A percentile compares a stretch with the other conserved stretches of the same genome.
Conservation (phyloP, 192 early-diverging fungal species). For the Powellomyces hirtus region DNA sequence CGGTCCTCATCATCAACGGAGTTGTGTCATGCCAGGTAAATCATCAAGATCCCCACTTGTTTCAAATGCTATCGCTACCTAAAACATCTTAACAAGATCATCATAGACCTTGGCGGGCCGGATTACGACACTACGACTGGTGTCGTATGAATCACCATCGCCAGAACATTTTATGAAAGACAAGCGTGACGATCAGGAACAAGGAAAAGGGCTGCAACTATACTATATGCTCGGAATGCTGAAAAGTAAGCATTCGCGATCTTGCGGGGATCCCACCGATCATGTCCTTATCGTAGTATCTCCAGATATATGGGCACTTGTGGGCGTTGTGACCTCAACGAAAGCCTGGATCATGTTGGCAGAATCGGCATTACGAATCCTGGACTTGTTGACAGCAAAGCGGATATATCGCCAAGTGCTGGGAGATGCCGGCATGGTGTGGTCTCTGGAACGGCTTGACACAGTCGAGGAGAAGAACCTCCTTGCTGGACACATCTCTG, state of each 20-base stretch:
- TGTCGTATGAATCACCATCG: constrained; percentile 35
- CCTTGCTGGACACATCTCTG: constrained; percentile 45
- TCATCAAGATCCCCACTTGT: too few species aligned
- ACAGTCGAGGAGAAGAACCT: constrained; percentile 41
- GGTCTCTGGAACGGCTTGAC: constrained; percentile 39
- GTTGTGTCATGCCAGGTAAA: constrained; percentile 47
- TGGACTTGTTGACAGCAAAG: constrained; percentile 48
- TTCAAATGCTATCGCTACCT: too few species aligned
- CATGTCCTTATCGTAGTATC: neutral
- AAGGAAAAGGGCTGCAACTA: constrained; percentile 42
- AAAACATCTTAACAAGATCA: too few species aligned
- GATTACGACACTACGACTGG: constrained; percentile 28
- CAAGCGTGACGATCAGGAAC: constrained; percentile 40
- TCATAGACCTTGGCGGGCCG: constrained; percentile 43
- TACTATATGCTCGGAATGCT: constrained; percentile 43
- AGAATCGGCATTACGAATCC: constrained; percentile 38
- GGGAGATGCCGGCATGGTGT: constrained; percentile 48
- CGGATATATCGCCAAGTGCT: constrained; percentile 49
- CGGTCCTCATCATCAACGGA: constrained; percentile 37
- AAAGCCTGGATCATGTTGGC: constrained; percentile 51
- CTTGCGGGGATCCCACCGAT: neutral
- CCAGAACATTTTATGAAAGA: constrained; percentile 20
- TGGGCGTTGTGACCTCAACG: constrained; percentile 10
- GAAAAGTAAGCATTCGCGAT: constrained; percentile 28
- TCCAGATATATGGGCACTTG: constrained; percentile 42